phyloP scores from a whole-genome alignment of 805 yeast species.

The Lipomyces yamadae region DNA sequence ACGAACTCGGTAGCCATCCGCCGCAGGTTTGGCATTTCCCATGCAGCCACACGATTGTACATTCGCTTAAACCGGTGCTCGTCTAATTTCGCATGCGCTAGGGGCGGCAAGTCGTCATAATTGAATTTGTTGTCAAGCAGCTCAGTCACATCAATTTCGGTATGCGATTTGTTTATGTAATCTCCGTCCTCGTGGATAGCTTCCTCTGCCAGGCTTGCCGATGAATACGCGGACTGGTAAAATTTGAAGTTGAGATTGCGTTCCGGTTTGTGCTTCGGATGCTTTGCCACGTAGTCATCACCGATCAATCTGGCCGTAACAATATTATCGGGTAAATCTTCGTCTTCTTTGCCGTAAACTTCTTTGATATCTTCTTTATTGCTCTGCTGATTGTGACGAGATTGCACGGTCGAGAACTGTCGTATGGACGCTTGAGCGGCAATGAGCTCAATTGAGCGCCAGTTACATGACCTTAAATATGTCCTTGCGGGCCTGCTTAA shows the following conservation, averaged over 20 bases:
- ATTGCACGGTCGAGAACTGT: background rate
- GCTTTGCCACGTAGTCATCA: background rate
- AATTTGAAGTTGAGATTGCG: slow-evolving; percentile 2
- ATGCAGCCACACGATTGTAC: slow-evolving; percentile 82
- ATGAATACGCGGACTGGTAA: background rate
- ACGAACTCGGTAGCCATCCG: slow-evolving; percentile 15
- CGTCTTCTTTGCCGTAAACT: slow-evolving; percentile 1
- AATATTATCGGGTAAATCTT: background rate
- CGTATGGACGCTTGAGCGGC: background rate
- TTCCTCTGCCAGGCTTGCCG: background rate
- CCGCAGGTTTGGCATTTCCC: slow-evolving; percentile 79
- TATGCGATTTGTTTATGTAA: background rate
- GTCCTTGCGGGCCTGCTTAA: background rate
- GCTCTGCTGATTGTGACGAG: background rate
- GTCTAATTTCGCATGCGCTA: slow-evolving; percentile 66
- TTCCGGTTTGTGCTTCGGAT: background rate
- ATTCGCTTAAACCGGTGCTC: slow-evolving; percentile 77
- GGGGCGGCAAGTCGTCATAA: slow-evolving; percentile 26
- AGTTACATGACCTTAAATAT: background rate
- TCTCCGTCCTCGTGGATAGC: background rate
- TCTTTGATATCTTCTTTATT: background rate
- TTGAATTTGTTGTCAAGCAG: background rate
- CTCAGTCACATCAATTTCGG: background rate
- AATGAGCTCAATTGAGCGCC: background rate
- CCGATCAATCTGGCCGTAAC: background rate